Base-by-base conservation (phyloP, 2,329 filamentous ascomycete species). In the Microsporum canis region DNA sequence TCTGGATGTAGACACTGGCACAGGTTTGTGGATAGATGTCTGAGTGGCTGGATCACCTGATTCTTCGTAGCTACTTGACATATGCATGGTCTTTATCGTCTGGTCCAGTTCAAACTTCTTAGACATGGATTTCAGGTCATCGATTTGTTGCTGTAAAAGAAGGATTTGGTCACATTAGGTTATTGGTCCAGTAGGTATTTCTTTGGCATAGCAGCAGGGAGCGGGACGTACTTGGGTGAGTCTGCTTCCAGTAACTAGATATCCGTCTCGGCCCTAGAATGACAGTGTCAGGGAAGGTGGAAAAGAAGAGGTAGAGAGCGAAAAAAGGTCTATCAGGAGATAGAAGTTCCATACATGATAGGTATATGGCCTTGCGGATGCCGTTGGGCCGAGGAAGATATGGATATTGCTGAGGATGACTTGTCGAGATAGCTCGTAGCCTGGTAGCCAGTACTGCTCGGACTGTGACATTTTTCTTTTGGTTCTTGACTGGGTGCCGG, bases 361-460 rank as follows among this genome's bases (percentile, higher is more conserved):
- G 58, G 72, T 76, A 65, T 76, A 79, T 43, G 77, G 77, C 62
- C 77, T 71, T 39, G 75, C 77, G 6, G 75, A 75, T 60, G 77
- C 76, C 61, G 73, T 73, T 45, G 77, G 77, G 8, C 77, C 77
- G 31, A 79, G 72, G 63, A 78, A 78, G 64, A 75, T 78, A 61
- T 78, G 77, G 57, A 79, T 76, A 56, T 79, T 75, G 47, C 75
- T 74, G 55, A 79, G 70, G 51, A 79, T 76, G 60, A 79, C 75
- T 62, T 79, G 77, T 45, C 77, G 73, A 49, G 77, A 79, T n/a
- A 79, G 73, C 14, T 73, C 73, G 63, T 76, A 79, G 56, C 77
- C 77, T 36, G 77, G 76, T 49, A 79, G 70, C 73, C 77, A 79
- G 66, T 79, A 79, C 65, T 78, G 73, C 62, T 76, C 71, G 51